Conservation (phyloP, 2,329 filamentous ascomycete genomes). For the Diaporthe sp. region DNA sequence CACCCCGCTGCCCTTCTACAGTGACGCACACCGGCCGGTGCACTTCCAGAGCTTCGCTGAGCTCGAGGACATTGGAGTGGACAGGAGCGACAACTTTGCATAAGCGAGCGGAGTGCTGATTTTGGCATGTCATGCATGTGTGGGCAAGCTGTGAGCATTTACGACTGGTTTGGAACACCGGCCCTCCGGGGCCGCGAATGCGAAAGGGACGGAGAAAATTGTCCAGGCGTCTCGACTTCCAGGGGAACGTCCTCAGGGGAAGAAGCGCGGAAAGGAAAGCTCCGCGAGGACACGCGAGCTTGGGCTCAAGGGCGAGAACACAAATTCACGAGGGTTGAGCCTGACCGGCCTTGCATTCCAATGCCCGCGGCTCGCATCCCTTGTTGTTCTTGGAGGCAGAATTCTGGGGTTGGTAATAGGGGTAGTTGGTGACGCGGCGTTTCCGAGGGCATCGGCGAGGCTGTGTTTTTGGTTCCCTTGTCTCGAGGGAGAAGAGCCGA, state of each 20-base stretch:
- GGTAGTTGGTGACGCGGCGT: conserved; percentile 35
- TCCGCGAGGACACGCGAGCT: not conserved
- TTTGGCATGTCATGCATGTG: conserved; percentile 12
- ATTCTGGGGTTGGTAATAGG: conserved; percentile 22
- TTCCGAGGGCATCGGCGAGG: conserved; percentile 32
- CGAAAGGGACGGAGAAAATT: not conserved
- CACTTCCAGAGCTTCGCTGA: conserved; percentile 99
- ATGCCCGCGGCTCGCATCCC: not conserved
- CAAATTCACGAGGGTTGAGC: conserved; percentile 10
- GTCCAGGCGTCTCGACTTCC: not conserved
- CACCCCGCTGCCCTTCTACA: conserved; percentile 91
- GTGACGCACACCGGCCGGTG: conserved; percentile 88
- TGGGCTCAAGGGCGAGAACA: not conserved
- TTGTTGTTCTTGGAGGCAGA: conserved; percentile 2
- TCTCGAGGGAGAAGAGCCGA: conserved; percentile 21
- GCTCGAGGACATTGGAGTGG: conserved; percentile 96
- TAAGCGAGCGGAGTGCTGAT: conserved; percentile 59
- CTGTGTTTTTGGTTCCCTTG: conserved; percentile 25
- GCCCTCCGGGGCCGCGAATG: not conserved
- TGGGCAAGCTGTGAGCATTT: not conserved
- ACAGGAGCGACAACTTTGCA: conserved; percentile 92
- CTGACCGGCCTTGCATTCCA: not conserved
- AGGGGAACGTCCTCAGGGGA: not conserved
- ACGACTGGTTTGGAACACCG: not conserved
- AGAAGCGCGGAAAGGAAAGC: not conserved